phyloP scores from a whole-genome alignment of 495 filamentous ascomycete species.

The Aspergillus nidulans region DNA sequence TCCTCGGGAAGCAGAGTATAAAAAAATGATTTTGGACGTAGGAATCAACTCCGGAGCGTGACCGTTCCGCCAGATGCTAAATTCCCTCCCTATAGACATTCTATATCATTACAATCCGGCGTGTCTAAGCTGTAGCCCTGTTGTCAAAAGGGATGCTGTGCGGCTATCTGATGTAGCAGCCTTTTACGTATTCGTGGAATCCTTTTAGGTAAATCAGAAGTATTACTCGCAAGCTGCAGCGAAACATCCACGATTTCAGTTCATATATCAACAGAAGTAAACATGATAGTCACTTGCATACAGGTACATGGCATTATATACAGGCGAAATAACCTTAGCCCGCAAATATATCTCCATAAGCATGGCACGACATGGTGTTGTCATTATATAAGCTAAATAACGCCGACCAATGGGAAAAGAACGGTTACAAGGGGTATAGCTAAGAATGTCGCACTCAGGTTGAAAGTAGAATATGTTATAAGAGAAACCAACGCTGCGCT shows the following conservation, averaged over 20 bases:
- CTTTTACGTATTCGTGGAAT: too few species aligned
- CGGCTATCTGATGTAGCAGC: too few species aligned
- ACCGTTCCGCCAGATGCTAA: too few species aligned
- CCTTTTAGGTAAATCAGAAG: too few species aligned
- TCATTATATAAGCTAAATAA: neutral
- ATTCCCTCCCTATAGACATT: too few species aligned
- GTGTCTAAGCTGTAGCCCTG: too few species aligned
- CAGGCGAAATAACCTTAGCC: neutral
- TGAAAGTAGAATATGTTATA: slow-evolving; percentile 3
- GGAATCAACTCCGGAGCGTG: too few species aligned
- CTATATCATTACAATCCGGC: too few species aligned
- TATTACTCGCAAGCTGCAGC: too few species aligned
- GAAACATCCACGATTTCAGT: too few species aligned
- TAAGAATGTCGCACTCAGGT: neutral
- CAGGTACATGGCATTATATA: neutral
- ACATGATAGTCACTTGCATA: neutral
- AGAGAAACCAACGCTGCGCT: neutral
- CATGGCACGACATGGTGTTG: neutral
- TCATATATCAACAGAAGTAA: neutral
- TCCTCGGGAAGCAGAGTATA: slow-evolving; percentile 13
- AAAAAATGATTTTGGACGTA: neutral
- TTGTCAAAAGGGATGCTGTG: too few species aligned
- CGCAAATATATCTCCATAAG: neutral
- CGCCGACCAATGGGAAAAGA: neutral
- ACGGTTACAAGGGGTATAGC: neutral